Evolutionary conservation across 768 basidiomycete genomes (phyloP).

Genomic region (Paxillus rubicundulus): DNA sequence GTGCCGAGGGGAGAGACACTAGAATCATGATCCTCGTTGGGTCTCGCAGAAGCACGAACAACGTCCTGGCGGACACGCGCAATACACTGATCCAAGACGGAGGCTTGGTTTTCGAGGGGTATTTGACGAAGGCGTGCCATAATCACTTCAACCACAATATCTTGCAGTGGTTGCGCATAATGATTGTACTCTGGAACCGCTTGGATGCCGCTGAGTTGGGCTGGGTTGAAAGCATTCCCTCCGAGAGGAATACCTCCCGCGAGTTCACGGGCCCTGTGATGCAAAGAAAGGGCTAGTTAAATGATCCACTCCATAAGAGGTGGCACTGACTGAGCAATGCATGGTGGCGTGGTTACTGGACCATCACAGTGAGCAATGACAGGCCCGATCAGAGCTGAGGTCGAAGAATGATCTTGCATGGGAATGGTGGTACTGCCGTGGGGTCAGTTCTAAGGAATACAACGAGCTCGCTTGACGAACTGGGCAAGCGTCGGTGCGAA

Average conservation of each 20-base stretch:
- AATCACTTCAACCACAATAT: too few species aligned
- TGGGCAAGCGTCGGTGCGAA: background rate
- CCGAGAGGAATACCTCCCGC: too few species aligned
- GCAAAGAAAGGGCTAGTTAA: background rate
- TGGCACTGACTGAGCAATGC: slow-evolving; percentile 12
- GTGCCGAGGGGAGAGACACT: background rate
- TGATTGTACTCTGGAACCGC: too few species aligned
- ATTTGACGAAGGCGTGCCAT: too few species aligned
- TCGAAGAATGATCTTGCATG: background rate
- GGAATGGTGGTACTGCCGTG: slow-evolving; percentile 1
- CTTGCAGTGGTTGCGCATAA: too few species aligned
- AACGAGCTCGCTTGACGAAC: slow-evolving; percentile 10
- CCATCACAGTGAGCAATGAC: background rate
- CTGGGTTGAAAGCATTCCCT: too few species aligned
- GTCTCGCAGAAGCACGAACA: background rate
- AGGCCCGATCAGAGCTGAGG: background rate
- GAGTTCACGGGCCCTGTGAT: too few species aligned
- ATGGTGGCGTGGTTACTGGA: background rate
- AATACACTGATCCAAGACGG: background rate
- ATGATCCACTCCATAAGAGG: background rate
- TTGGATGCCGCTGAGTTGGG: too few species aligned
- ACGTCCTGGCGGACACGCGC: background rate
- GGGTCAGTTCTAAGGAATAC: slow-evolving; percentile 3
- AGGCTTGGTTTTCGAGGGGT: too few species aligned
- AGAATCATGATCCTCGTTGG: background rate